Conservation (phyloP, 805 yeast species). For the Metschnikowia baotianmanensis region DNA sequence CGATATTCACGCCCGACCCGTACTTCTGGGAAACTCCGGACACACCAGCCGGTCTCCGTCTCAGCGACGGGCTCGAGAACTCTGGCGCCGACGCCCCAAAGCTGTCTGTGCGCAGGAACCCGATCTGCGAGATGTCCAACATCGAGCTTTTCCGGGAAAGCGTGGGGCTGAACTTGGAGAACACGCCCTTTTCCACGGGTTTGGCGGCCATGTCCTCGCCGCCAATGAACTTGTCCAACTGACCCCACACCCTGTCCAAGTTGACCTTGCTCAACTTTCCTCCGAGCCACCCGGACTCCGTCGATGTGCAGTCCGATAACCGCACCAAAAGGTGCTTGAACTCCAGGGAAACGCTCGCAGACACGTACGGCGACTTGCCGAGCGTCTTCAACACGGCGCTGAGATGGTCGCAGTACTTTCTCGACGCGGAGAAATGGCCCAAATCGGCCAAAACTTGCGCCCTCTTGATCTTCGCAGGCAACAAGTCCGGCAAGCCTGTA, state of each 20-base stretch:
- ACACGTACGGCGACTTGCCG: slow-evolving; percentile 33
- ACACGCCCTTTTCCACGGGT: slow-evolving; percentile 51
- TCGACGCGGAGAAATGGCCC: slow-evolving; percentile 57
- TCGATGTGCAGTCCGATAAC: slow-evolving; percentile 40
- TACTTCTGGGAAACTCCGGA: slow-evolving; percentile 5
- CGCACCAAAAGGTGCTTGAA: slow-evolving; percentile 43
- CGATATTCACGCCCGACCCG: no score
- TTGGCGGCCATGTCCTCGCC: slow-evolving; percentile 56
- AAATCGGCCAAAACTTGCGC: slow-evolving; percentile 69
- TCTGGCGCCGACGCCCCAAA: slow-evolving; percentile 11
- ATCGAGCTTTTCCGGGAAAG: slow-evolving; percentile 55
- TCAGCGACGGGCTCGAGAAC: slow-evolving; percentile 14
- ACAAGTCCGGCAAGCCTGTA: slow-evolving; percentile 49
- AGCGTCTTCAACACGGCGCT: slow-evolving; percentile 28
- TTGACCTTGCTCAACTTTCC: slow-evolving; percentile 52
- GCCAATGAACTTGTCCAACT: slow-evolving; percentile 84
- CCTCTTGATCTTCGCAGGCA: slow-evolving; percentile 61
- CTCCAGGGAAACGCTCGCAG: slow-evolving; percentile 24
- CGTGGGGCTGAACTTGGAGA: slow-evolving; percentile 68
- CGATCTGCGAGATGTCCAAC: slow-evolving; percentile 27
- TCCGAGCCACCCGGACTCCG: slow-evolving; percentile 73
- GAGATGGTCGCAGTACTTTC: slow-evolving; percentile 58
- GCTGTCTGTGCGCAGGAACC: slow-evolving; percentile 5
- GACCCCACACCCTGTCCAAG: slow-evolving; percentile 86
- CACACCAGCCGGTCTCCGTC: slow-evolving; percentile 4